Conservation (phyloP, 2,329 filamentous ascomycete genomes). For the Hawksworthiomyces lignivorus region DNA sequence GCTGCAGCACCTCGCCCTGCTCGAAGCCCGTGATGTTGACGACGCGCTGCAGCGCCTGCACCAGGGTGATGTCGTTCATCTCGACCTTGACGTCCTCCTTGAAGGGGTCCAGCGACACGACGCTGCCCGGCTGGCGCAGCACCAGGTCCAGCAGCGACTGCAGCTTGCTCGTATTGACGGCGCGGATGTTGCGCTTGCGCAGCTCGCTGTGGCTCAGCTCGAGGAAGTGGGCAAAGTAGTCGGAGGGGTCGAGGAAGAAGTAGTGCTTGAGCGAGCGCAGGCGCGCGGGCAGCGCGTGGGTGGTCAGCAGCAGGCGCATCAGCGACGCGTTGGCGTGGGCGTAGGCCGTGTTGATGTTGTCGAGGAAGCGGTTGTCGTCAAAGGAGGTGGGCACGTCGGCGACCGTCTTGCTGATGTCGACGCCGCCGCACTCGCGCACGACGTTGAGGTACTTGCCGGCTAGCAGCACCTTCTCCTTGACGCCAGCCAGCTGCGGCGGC, state of each 20-base stretch:
- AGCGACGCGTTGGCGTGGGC: constrained; percentile 92
- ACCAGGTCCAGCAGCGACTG: constrained; percentile 95
- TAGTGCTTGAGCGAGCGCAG: constrained; percentile 94
- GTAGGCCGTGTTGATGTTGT: constrained; percentile 93
- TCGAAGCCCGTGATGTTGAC: constrained; percentile 96
- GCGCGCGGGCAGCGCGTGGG: constrained; percentile 80
- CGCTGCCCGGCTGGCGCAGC: constrained; percentile 88
- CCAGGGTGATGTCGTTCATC: constrained; percentile 91
- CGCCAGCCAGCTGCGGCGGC: constrained; percentile 80
- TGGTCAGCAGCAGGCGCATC: constrained; percentile 82
- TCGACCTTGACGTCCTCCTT: constrained; percentile 97
- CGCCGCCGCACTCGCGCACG: constrained; percentile 90
- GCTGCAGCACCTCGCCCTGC: constrained; percentile 74
- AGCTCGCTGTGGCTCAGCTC: constrained; percentile 86
- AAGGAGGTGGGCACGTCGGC: constrained; percentile 86
- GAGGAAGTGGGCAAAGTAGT: constrained; percentile 97
- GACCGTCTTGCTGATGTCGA: constrained; percentile 84
- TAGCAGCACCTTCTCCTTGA: constrained; percentile 89
- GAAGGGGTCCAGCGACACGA: constrained; percentile 90
- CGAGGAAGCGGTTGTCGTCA: constrained; percentile 83
- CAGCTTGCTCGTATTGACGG: constrained; percentile 85
- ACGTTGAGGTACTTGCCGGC: constrained; percentile 98
- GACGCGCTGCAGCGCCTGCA: constrained; percentile 89
- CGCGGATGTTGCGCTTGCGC: constrained; percentile 82
- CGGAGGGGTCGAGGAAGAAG: constrained; percentile 95